Evolutionary conservation across 306 rosid species (phyloP), one percentile per base, ranked within the genome.

Genomic region (Abrus precatorius): DNA sequence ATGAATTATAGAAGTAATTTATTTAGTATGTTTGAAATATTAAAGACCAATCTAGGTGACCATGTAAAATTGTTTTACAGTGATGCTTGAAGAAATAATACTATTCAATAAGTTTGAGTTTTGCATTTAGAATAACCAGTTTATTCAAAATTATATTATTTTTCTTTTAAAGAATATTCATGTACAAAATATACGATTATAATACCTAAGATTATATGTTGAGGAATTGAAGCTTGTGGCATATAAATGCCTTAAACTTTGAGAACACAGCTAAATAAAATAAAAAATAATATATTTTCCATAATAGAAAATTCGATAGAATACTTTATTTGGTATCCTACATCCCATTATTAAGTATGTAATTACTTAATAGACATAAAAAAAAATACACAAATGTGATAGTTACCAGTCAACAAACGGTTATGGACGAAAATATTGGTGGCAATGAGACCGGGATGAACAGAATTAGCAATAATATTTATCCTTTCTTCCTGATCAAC

Each of bases 401-500:
- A 43, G 11, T 82, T 88, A 90, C 97, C 86, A 0, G 50, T 72
- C 20, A 87, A 1, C 6, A 78, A 1, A 55, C 9, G 34, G 77
- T 30, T 84, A 27, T 88, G 56, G 27, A 94, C 90, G 66, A 89
- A 85, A 80, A 95, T 87, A 76, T 89, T 90, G 55, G 97, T 93
- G 32, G 0, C 3, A 29, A 89, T 83, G 72, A 38, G 28, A 65
- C 99, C 99, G 0, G 97, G 99, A 76, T 93, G 97, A 86, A 95
- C 91, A 70, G 97, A 89, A 86, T 93, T 95, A 9, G 90, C 97
- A 10, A 88, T 93, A 76, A 90, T 88, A 59, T 88, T 68, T 32
- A 77, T 82, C 32, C 84, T 88, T 33, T 88, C 94, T 82, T 88
- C 94, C 99, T 93, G 90, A 59, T 66, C 69, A 85, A 78, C 82